A percentile compares a stretch with the other conserved stretches of the same genome.
Evolutionary conservation across 2,329 filamentous ascomycete genomes (phyloP).

Genomic region (Venturia aucupariae): DNA sequence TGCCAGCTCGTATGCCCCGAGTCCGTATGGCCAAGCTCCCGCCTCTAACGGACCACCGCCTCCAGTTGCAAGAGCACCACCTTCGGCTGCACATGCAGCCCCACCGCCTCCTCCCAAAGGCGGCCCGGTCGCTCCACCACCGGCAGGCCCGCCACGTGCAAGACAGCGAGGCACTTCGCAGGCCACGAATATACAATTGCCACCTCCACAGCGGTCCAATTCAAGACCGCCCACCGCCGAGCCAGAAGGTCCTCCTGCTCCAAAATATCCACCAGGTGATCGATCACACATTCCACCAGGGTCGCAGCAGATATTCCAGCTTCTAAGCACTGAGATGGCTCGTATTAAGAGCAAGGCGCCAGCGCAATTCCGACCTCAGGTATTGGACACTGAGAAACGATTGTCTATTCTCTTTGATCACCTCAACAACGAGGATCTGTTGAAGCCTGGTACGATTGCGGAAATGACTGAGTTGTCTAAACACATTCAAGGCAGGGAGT

Average conservation of each 20-base stretch:
- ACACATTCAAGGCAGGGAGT: slow-evolving; percentile 32
- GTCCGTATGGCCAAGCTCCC: slow-evolving; percentile 40
- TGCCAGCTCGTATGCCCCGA: slow-evolving; percentile 3
- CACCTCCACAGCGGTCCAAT: slow-evolving; percentile 36
- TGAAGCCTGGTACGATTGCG: slow-evolving; percentile 69
- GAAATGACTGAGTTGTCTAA: slow-evolving; percentile 50
- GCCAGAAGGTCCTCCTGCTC: neutral
- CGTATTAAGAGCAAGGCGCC: slow-evolving; percentile 81
- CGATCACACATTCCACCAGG: slow-evolving; percentile 75
- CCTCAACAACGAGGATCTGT: slow-evolving; percentile 86
- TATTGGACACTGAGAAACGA: slow-evolving; percentile 89
- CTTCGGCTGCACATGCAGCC: slow-evolving; percentile 34
- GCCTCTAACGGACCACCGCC: slow-evolving; percentile 25
- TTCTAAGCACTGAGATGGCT: slow-evolving; percentile 76
- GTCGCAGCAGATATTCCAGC: slow-evolving; percentile 70
- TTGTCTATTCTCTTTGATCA: slow-evolving; percentile 93
- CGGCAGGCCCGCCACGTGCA: slow-evolving; percentile 33
- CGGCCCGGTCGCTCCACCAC: slow-evolving; percentile 41
- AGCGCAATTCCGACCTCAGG: slow-evolving; percentile 74
- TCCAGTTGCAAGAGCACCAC: neutral
- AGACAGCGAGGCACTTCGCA: slow-evolving; percentile 22
- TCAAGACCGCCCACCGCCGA: slow-evolving; percentile 17
- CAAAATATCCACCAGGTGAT: slow-evolving; percentile 52
- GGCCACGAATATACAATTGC: slow-evolving; percentile 16
- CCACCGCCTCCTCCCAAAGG: slow-evolving; percentile 31